Conservation (phyloP, 2,329 filamentous ascomycete species). For the Neonectria faginata region DNA sequence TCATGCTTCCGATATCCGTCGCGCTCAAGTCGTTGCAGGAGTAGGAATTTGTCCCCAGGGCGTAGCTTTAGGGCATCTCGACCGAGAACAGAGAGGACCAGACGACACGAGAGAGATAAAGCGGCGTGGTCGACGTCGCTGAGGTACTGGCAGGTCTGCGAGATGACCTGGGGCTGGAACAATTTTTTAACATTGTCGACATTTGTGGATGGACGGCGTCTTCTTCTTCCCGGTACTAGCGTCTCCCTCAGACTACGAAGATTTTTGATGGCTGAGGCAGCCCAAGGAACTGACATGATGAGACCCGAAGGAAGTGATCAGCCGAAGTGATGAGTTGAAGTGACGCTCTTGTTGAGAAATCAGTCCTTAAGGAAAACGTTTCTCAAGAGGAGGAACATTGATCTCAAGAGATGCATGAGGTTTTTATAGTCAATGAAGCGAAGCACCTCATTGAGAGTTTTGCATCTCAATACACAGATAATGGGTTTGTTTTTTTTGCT, state of each 20-base stretch:
- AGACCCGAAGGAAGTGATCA: neutral
- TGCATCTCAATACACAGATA: neutral
- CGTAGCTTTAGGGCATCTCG: neutral
- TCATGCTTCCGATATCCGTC: neutral
- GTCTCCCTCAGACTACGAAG: neutral
- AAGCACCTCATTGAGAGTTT: neutral
- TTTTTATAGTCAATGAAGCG: neutral
- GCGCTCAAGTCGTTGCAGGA: neutral
- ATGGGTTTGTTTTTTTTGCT: neutral
- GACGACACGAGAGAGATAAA: neutral
- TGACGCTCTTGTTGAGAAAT: neutral
- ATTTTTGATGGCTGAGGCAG: neutral
- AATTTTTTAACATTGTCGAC: neutral
- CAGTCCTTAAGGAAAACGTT: neutral
- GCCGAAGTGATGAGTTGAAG: neutral
- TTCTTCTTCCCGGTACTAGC: neutral
- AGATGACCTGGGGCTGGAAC: neutral
- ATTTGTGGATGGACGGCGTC: neutral
- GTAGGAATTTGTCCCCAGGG: neutral
- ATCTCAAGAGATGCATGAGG: neutral
- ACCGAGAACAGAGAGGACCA: neutral
- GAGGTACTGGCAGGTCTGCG: neutral
- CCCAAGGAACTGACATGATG: neutral
- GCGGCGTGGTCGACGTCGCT: neutral
- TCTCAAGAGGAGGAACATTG: neutral